Base-by-base conservation (phyloP, 2,329 filamentous ascomycete genomes). In the Emydomyces testavorans region DNA sequence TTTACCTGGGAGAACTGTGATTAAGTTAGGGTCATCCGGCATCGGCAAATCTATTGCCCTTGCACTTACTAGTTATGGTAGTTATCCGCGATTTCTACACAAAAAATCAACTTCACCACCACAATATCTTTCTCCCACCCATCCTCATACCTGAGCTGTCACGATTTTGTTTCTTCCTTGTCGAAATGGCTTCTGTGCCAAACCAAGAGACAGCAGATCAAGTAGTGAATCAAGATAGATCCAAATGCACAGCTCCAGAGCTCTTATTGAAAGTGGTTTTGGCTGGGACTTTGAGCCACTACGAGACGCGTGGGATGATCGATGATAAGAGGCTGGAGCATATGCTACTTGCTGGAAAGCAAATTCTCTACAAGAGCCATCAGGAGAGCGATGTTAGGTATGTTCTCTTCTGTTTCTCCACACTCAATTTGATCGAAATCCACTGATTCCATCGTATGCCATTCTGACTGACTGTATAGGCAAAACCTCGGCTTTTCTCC, bases 301-400 rank as follows among this genome's bases (percentile, higher is more conserved):
- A 80, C 66, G 74, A 76, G 58, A 73, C 71, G 46, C 70, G 74
- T 5, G 74, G 72, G 21, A 78, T 80, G 62, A 73, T 81, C 57
- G 73, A 76, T 52, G 74, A 78, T 50, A 71, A 73, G 50, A 74
- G 72, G 16, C 64, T 80, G 58, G 75, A 77, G 50, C 65, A 71
- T 54, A 71, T 78, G 65, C 66, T 81, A 44, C 72, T 76, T 44
- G 71, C 76, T 26, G 74, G 75, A 51, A 80, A 80, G 60, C 74
- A 75, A 54, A 78, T 76, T 40, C 62, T 80, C 16, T 74, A 77
- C 55, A 74, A 74, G 51, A 78, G 75, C 20, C 72, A 77, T 41
- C 71, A 74, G 53, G 72, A 74, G 53, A 69, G 72, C 35, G 72
- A 77, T 55, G 69, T 77, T 50, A 70, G 74, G 68, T 73, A 63